Conservation (phyloP, 2,329 filamentous ascomycete genomes). For the Fusarium pseudoanthophilum region DNA sequence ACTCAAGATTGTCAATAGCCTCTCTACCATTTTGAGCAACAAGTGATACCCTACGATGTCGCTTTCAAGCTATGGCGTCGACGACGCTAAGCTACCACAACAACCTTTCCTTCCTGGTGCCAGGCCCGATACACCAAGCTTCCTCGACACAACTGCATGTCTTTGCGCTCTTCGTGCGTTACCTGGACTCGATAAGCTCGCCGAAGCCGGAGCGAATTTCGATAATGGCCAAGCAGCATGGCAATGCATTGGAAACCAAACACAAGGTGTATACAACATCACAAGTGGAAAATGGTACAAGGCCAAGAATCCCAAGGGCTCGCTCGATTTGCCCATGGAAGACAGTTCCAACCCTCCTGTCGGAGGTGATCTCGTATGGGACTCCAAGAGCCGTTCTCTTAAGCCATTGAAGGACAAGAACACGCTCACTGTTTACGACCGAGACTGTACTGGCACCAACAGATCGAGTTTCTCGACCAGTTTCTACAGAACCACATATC, state of each 20-base stretch:
- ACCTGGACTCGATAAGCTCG: slow-evolving; percentile 16
- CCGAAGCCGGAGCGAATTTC: slow-evolving; percentile 10
- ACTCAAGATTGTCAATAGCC: neutral
- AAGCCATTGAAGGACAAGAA: slow-evolving; percentile 40
- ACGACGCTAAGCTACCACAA: slow-evolving; percentile 46
- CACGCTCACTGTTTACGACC: slow-evolving; percentile 50
- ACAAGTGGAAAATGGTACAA: slow-evolving; percentile 57
- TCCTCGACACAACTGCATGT: slow-evolving; percentile 54
- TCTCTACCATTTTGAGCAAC: neutral
- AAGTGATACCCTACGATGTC: slow-evolving; percentile 25
- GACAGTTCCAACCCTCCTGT: slow-evolving; percentile 53
- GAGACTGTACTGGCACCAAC: slow-evolving; percentile 56
- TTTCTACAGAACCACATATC: slow-evolving; percentile 50
- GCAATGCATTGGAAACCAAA: slow-evolving; percentile 59
- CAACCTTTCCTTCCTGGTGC: slow-evolving; percentile 53
- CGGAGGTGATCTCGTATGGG: slow-evolving; percentile 45
- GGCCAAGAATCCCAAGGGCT: slow-evolving; percentile 41
- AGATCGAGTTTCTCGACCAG: slow-evolving; percentile 54
- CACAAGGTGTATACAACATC: slow-evolving; percentile 50
- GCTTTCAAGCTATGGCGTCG: slow-evolving; percentile 26
- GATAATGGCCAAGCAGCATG: slow-evolving; percentile 45
- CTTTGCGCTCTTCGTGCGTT: slow-evolving; percentile 50
- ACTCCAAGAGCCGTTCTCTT: slow-evolving; percentile 39
- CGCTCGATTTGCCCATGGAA: slow-evolving; percentile 45
- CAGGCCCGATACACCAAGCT: slow-evolving; percentile 48